phyloP scores from a whole-genome alignment of 306 rosid species.

The Trifolium dubium region DNA sequence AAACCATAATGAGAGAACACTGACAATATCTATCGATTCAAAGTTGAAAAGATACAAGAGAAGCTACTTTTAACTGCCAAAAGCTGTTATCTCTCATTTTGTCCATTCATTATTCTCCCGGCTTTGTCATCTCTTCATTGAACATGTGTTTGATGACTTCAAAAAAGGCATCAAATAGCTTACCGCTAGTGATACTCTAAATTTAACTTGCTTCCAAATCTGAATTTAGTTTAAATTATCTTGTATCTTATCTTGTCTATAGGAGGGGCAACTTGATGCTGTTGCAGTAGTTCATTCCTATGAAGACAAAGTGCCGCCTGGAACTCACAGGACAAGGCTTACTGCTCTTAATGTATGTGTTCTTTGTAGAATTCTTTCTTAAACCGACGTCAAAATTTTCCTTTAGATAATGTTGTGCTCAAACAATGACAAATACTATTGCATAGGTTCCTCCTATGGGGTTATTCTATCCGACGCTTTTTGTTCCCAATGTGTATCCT shows the following conservation, averaged over 20 bases:
- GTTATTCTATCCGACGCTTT: slow-evolving; percentile 83
- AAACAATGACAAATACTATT: slow-evolving; percentile 18
- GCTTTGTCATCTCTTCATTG: background rate
- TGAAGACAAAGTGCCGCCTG: slow-evolving; percentile 69
- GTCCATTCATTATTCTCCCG: background rate
- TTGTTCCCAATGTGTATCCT: slow-evolving; percentile 93
- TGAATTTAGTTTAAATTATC: slow-evolving; percentile 27
- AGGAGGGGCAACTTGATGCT: slow-evolving; percentile 88
- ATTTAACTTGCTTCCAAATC: slow-evolving; percentile 35
- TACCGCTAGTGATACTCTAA: background rate
- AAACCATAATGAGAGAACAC: background rate
- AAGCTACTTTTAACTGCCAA: background rate
- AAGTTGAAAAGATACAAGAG: background rate
- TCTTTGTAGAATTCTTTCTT: slow-evolving; percentile 36
- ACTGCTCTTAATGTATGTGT: slow-evolving; percentile 78
- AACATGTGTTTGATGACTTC: slow-evolving; percentile 10
- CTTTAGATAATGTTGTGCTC: slow-evolving; percentile 30
- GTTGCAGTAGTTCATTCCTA: slow-evolving; percentile 83
- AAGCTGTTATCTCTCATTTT: background rate
- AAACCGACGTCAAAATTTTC: slow-evolving; percentile 26
- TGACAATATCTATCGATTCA: background rate
- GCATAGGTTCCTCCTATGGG: slow-evolving; percentile 96
- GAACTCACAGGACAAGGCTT: slow-evolving; percentile 88
- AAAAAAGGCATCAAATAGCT: slow-evolving; percentile 5
- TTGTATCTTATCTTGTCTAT: slow-evolving; percentile 40